Evolutionary conservation across 1,284 basidiomycete species (phyloP), one percentile per base, ranked within the genome.

Genomic region (Neolentinus lepideus): DNA sequence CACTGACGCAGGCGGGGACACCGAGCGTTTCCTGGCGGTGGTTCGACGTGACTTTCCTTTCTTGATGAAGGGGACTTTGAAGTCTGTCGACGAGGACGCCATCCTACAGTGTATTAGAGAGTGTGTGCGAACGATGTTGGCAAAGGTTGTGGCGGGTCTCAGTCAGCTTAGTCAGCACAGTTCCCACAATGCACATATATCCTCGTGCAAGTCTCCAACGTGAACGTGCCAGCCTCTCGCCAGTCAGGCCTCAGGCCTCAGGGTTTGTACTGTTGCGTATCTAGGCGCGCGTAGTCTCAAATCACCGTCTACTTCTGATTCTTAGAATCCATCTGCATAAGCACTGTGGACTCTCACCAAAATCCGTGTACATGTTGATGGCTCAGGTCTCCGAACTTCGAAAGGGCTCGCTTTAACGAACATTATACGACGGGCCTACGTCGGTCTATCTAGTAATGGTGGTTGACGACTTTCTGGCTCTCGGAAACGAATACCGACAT

Each of bases 1-100:
- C 21, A 68, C 55, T 31, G 67, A 65, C 4, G 75, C 68, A 12
- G 74, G 61, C 12, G 86, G 86, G 0, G 88, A 89, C 11, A 75
- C 66, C 2, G 85, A 85, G 16, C 91, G 81, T 62, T 87, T 85
- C 36, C 92, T 80, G 12, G 77, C 69, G 0, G 88, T 87, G 10
- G 84, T 78, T 14, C 91, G 89, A 2, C 90, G 77, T 4, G 83
- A 76, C 63, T 85, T 88, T 36, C 85, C 84, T 71, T 92, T 94
- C 71, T 89, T 94, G 76, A 95, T 92, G 70, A 93, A 88, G 10
- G 92, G 88, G 0, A 93, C 85, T 25, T 50, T 50, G 47, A 50
- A 25, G 8, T 50, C 47, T 25, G 22, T 29, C 24, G 47, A 50
- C n/a, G 27, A 26, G 27, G 47, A 50, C 27, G 47, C 47, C 47